Evolutionary conservation across 768 basidiomycete species (phyloP), one percentile per base, ranked within the genome.

Genomic region (Psilocybe azurescens): DNA sequence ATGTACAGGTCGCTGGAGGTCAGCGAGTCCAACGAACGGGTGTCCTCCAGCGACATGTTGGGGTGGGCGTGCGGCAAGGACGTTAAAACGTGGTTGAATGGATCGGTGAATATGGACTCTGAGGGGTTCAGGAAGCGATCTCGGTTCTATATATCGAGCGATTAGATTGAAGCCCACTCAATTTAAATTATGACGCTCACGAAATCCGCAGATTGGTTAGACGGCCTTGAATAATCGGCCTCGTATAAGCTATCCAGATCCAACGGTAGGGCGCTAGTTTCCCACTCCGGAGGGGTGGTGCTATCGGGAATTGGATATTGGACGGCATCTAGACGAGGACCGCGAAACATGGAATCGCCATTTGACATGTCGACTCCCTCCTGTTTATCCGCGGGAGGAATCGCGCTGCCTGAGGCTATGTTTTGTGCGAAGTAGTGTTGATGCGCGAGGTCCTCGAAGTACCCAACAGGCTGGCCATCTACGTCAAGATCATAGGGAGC

Each of bases 371-470:
- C 16, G 5, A 14, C 38, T 8, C 33, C n/a, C 6, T 36, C 29
- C 33, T 49, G 24, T 16, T 38, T 16, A 24, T 18, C 29, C n/a
- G 28, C 36, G 6, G 29, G 24, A 3, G 58, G n/a, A 4, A 32
- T 13, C 10, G 14, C n/a, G n/a, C 30, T 14, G n/a, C 24, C 29
- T 5, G 28, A 18, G 6, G 32, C 18, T 10, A 46, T 39, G 20
- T 32, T 41, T 28, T 44, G 18, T 1, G 38, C 33, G 11, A 33
- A 48, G 24, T 52, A 56, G 36, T 58, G 51, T 8, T 58, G 53
- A n/a, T 60, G 51, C 47, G 16, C 55, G 4, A 58, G 52, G 20
- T 58, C 54, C 18, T 49, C 3, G 53, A 60, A 63, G 29, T 49
- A 62, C 33, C 41, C 32, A 2, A 57, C 32, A 10, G 52, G 30